A percentile compares a stretch with the other conserved stretches of the same genome.
phyloP scores from a whole-genome alignment of 768 basidiomycete genomes.

The Mycena galericulata region DNA sequence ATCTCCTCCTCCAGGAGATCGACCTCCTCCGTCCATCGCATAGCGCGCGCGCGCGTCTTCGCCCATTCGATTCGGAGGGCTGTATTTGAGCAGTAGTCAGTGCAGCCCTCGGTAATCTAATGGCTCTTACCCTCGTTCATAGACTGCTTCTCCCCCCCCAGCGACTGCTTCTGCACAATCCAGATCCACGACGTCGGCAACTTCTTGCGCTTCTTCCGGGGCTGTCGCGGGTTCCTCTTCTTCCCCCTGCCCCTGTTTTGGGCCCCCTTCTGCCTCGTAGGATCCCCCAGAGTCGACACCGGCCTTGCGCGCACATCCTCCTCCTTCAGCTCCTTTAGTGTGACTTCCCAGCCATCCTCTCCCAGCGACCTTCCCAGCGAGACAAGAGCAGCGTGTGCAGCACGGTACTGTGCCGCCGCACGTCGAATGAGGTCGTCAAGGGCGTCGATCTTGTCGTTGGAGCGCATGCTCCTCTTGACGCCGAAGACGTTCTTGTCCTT shows the following conservation, averaged over 20 bases:
- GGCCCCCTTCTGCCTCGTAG: not conserved
- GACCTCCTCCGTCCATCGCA: not conserved
- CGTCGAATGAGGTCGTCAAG: conserved; percentile 33
- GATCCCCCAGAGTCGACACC: not conserved
- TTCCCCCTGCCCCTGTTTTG: not conserved
- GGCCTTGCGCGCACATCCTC: not conserved
- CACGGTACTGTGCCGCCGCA: conserved; percentile 32
- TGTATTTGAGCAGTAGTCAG: not conserved
- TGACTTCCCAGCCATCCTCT: conserved; percentile 27
- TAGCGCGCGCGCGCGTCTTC: not conserved
- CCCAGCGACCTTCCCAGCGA: not conserved
- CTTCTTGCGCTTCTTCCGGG: not conserved
- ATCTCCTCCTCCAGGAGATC: not conserved
- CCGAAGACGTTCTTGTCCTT: no score
- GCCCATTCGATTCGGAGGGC: not conserved
- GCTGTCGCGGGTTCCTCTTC: not conserved
- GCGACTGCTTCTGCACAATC: not conserved
- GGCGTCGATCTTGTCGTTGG: conserved; percentile 28
- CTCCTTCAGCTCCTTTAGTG: conserved; percentile 18
- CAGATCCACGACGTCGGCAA: not conserved
- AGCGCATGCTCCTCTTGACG: conserved; percentile 40
- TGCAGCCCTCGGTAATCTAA: not conserved
- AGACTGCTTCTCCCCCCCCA: no score
- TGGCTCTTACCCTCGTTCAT: not conserved
- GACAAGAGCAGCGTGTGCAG: no score